A percentile compares a stretch with the other conserved stretches of the same genome.
These are phyloP conservation scores for Dictyostelium intermedium DNA, from an alignment of 78 protist genomes.

Conservation along the genomic window DNA sequence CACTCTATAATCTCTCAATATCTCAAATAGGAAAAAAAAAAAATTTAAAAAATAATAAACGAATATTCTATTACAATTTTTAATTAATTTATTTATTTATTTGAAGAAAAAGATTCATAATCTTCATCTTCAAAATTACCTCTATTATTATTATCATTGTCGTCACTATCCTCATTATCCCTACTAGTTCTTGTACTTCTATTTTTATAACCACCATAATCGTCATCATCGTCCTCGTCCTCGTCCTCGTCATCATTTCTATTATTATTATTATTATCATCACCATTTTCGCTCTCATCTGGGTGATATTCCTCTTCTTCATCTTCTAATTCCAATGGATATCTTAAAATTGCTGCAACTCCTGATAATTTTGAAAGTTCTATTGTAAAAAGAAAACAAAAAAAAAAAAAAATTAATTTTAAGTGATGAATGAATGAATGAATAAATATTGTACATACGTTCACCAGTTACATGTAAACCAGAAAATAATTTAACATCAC, in stretches of 20 bases:
- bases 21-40: too few relatives aligned
- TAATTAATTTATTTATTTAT: not conserved
- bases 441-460: conserved; percentile 69
- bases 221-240: not conserved
- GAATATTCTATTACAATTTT: not conserved
- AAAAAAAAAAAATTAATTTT: not conserved
- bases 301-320: conserved; percentile 79
- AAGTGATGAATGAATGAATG: not conserved
- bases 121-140: not conserved
- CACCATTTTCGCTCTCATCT: conserved; percentile 30
- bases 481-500: conserved; percentile 88
- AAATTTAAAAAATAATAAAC: too few relatives aligned
- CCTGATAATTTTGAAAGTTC: conserved; percentile 87
- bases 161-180: not conserved
- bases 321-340: conserved; percentile 89
- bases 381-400: not conserved
- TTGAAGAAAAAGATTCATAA: conserved; percentile 1
- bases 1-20: too few relatives aligned
- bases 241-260: conserved; percentile 2
- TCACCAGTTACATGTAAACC: conserved; percentile 94
- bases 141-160: not conserved
- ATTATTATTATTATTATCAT: not conserved
- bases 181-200: not conserved
- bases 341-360: conserved; percentile 94
- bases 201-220: not conserved